Percentiles rank a stretch among this genome's conserved stretches.
Evolutionary conservation across 2,329 filamentous ascomycete species (phyloP).

Genomic region (Plectosphaerella cucumerina): DNA sequence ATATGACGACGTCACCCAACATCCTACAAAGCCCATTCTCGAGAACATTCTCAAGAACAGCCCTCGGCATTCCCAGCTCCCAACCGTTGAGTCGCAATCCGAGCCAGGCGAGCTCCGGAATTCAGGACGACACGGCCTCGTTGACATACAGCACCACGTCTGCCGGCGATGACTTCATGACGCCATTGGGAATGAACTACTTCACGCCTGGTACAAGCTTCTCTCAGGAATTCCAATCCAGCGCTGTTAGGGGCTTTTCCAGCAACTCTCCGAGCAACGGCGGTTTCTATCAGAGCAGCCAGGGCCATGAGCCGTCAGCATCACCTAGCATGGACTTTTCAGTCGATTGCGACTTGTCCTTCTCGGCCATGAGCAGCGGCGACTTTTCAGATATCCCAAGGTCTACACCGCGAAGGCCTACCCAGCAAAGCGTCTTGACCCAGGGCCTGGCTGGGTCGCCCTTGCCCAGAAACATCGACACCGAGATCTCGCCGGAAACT

Average conservation of each 20-base stretch:
- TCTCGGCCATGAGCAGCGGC: background rate
- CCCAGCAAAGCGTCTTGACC: background rate
- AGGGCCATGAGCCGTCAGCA: background rate
- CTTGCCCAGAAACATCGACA: background rate
- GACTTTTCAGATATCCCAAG: background rate
- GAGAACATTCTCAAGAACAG: background rate
- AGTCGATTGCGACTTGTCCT: background rate
- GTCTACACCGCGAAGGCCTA: background rate
- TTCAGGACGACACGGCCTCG: background rate
- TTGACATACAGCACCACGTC: background rate
- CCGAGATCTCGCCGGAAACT: background rate
- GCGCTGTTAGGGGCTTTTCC: no score
- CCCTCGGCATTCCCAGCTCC: background rate
- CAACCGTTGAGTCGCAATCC: background rate
- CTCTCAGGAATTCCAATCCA: background rate
- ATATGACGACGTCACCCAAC: background rate
- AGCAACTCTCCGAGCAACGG: no score
- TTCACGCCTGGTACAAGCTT: background rate
- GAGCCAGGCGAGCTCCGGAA: background rate
- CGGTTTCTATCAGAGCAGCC: background rate
- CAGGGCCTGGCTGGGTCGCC: background rate
- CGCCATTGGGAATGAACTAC: background rate
- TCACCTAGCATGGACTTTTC: background rate
- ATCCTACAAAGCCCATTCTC: background rate
- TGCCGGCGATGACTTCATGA: background rate